Base-by-base conservation (phyloP, 106 monocot genomes). In the Ottelia alismoides region DNA sequence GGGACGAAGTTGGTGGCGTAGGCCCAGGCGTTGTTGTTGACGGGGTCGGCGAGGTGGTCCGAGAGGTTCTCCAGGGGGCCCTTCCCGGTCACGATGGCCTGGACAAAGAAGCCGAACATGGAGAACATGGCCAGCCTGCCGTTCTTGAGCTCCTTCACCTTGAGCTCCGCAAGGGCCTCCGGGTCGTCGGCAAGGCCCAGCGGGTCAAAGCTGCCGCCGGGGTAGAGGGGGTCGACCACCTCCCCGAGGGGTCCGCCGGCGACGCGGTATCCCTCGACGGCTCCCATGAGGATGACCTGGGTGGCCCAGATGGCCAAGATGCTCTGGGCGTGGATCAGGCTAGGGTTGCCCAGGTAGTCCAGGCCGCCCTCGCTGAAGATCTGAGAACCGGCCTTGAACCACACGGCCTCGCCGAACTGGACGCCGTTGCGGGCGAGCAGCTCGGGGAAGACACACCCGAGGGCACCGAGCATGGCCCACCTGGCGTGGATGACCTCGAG, bases 81-180 rank as follows among this genome's bases (percentile, higher is more conserved):
- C 61, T 61, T 61, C 4, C 61, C 61, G 4, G 61, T 61, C 27
- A 61, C 61, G 49, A 61, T 61, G 61, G 61, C 61, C 61, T 61
- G 61, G 11, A 61, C 61, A 30, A 61, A 61, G 61, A 61, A 61
- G 4, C 61, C 61, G 30, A 61, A 61, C 61, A 61, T 61, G 61
- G 61, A 61, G 61, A 61, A 61, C 61, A 61, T 61, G 49, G 61
- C 61, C 49, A 61, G 49, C 5, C 61, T 18, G 20, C 59, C 59
- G 27, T 76, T 76, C 75, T 76, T 76, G 25, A 76, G 24, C 54
- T 76, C 75, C 65, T 76, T 76, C 65, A 76, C 75, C 75, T 76
- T 76, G 24, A 76, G 65, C 75, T 76, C 75, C n/a, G n/a, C n/a
- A n/a, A n/a, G n/a, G n/a, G n/a, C n/a, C n/a, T n/a, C n/a, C n/a